These are phyloP conservation scores for Penicillium taxi DNA, from an alignment of 495 filamentous ascomycete species.

Conservation along the genomic window DNA sequence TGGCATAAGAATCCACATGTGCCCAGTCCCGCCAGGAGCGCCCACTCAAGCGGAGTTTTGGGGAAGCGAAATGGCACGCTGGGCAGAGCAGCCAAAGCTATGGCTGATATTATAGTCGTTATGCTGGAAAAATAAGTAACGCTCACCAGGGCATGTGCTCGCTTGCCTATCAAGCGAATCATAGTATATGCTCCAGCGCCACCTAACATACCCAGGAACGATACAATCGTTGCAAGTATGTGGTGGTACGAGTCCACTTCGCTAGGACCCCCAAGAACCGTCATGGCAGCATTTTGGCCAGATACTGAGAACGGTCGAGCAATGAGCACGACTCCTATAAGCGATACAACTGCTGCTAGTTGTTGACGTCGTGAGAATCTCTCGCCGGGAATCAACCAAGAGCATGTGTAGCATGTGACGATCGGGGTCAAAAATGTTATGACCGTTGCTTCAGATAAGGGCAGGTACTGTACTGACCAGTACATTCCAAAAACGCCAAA, in stretches of 20 bases:
- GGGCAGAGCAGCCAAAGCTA: conserved; percentile 51
- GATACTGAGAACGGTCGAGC: conserved; percentile 70
- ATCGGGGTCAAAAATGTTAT: conserved; percentile 84
- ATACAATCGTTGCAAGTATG: conserved; percentile 61
- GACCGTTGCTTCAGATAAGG: conserved; percentile 84
- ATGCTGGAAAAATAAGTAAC: conserved; percentile 79
- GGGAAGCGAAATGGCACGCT: conserved; percentile 60
- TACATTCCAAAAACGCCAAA: conserved; percentile 77
- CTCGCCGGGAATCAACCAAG: conserved; percentile 61
- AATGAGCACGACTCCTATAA: conserved; percentile 78
- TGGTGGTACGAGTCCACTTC: conserved; percentile 50
- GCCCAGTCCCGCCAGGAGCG: conserved; percentile 58
- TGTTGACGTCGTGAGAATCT: conserved; percentile 75
- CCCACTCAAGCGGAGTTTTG: conserved; percentile 55
- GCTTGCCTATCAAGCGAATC: conserved; percentile 76
- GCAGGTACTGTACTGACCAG: conserved; percentile 80
- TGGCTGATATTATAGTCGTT: conserved; percentile 56
- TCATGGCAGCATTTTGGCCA: conserved; percentile 1
- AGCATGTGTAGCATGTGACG: conserved; percentile 76
- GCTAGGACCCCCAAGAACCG: conserved; percentile 19
- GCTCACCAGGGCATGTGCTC: conserved; percentile 74
- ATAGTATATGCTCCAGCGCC: conserved; percentile 68
- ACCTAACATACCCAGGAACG: conserved; percentile 75
- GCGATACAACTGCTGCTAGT: conserved; percentile 64
- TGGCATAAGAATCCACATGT: conserved; percentile 79